Conservation (phyloP, 2,329 filamentous ascomycete genomes). For the Fusarium acutatum region DNA sequence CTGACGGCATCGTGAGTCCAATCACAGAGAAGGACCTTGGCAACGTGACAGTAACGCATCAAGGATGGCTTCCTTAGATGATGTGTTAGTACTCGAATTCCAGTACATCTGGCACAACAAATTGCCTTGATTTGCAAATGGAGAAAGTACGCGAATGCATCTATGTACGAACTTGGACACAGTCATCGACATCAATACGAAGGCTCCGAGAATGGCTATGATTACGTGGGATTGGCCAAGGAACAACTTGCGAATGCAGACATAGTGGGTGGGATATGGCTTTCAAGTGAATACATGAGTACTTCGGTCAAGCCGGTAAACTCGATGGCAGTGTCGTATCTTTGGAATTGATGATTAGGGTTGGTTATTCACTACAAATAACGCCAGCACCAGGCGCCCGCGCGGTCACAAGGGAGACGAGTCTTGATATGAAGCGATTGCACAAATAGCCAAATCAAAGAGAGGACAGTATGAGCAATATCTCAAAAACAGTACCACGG, state of each 20-base stretch:
- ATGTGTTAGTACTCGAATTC: constrained; percentile 21
- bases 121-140: constrained; percentile 6
- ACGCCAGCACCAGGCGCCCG: background rate
- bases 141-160: constrained; percentile 35
- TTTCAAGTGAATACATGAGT: constrained; percentile 13
- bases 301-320: constrained; percentile 21
- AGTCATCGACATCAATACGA: constrained; percentile 34
- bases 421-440: constrained; percentile 20
- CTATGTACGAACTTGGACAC: constrained; percentile 11
- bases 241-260: constrained; percentile 10
- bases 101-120: constrained; percentile 18
- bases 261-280: constrained; percentile 7
- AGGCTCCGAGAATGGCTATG: constrained; percentile 17
- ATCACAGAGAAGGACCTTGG: constrained; percentile 31
- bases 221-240: constrained; percentile 26
- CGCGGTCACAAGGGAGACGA: constrained; percentile 14
- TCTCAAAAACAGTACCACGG: constrained; percentile 34
- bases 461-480: constrained; percentile 30
- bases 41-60: constrained; percentile 40
- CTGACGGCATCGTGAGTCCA: constrained; percentile 35
- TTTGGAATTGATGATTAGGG: constrained; percentile 32
- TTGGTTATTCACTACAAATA: constrained; percentile 22
- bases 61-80: constrained; percentile 3
- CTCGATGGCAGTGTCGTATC: constrained; percentile 12
- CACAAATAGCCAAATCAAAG: constrained; percentile 25